Conservation (phyloP, 306 rosid genomes). For the Alnus rubra region DNA sequence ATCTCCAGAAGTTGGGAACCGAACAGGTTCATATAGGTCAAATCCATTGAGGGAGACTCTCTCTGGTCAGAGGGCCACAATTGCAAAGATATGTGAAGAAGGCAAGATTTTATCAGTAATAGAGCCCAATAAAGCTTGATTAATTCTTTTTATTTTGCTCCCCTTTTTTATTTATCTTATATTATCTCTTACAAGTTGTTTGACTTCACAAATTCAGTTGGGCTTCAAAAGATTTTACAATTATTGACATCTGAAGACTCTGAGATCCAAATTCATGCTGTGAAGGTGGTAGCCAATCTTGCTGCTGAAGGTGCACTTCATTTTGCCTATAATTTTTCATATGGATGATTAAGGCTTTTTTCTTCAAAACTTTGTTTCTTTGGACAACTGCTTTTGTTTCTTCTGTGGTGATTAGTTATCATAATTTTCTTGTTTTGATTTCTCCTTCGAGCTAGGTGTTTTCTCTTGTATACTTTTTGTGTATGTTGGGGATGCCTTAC, state of each 20-base stretch:
- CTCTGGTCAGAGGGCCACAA: constrained; percentile 56
- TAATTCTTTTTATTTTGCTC: neutral
- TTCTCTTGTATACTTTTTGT: too few species aligned
- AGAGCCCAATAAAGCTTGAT: neutral
- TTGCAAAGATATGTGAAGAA: constrained; percentile 75
- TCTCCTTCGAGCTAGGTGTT: too few species aligned
- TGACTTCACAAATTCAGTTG: constrained; percentile 45
- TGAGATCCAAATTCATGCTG: constrained; percentile 66
- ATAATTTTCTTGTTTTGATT: too few species aligned
- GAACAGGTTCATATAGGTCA: constrained; percentile 30
- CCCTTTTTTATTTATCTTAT: constrained; percentile 5
- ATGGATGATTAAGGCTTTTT: neutral
- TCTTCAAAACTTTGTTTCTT: too few species aligned
- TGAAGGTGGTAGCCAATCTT: constrained; percentile 78
- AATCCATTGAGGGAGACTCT: constrained; percentile 43
- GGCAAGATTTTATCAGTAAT: constrained; percentile 39
- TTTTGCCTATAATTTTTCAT: constrained; percentile 10
- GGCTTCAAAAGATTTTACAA: constrained; percentile 62
- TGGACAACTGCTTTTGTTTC: too few species aligned
- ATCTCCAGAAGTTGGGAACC: constrained; percentile 39
- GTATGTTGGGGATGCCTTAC: too few species aligned
- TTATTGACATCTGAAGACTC: constrained; percentile 58
- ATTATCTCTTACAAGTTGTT: constrained; percentile 22
- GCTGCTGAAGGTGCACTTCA: constrained; percentile 68
- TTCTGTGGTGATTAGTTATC: too few species aligned